These are phyloP conservation scores for Fusarium vanettenii DNA, from an alignment of 2,329 filamentous ascomycete species.

Conservation along the genomic window DNA sequence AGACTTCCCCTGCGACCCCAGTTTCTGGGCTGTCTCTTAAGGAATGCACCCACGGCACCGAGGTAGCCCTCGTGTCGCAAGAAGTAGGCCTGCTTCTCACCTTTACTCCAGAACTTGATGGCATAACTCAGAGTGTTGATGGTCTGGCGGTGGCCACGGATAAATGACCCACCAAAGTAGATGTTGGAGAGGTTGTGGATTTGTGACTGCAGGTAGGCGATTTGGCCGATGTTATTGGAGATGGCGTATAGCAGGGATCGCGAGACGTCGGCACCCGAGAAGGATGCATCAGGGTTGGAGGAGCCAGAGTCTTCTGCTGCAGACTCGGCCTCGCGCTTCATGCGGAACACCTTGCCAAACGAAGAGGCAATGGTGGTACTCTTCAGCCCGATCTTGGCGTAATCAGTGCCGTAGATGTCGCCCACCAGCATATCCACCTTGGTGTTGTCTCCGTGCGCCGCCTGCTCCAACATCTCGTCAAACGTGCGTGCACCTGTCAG, in stretches of 20 bases:
- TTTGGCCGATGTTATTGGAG: constrained; percentile 98
- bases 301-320: constrained; percentile 78
- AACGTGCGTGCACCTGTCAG: constrained; percentile 96
- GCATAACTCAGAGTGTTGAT: constrained; percentile 98
- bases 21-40: constrained; percentile 89
- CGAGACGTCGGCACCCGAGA: constrained; percentile 86
- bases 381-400: constrained; percentile 95
- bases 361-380: constrained; percentile 95
- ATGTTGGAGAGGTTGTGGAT: constrained; percentile 92
- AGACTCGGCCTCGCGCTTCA: constrained; percentile 86
- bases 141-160: constrained; percentile 94
- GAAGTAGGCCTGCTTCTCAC: constrained; percentile 95
- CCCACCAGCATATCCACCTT: constrained; percentile 97
- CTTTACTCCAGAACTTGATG: constrained; percentile 97
- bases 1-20: constrained; percentile 89
- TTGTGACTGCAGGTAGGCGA: constrained; percentile 96
- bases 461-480: constrained; percentile 95
- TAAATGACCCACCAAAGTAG: constrained; percentile 98
- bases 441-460: constrained; percentile 90
- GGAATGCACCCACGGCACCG: constrained; percentile 91
- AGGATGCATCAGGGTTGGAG: constrained; percentile 63
- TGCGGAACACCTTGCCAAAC: constrained; percentile 95
- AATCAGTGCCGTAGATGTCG: constrained; percentile 97
- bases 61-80: constrained; percentile 95
- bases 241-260: constrained; percentile 93